phyloP scores from a whole-genome alignment of 1,284 basidiomycete species.

The Prillingera fragicola region DNA sequence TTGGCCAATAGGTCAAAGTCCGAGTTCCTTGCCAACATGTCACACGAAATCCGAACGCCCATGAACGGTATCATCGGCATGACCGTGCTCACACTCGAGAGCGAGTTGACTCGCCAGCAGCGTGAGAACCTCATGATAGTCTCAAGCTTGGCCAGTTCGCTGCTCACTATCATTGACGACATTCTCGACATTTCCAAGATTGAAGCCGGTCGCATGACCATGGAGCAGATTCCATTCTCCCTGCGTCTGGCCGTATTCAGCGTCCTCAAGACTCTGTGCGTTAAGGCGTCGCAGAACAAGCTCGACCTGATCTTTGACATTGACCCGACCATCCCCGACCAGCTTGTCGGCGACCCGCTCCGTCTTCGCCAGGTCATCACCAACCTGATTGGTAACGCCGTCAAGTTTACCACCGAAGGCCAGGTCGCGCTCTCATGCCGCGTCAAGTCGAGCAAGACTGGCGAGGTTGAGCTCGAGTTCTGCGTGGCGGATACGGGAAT shows the following conservation, averaged over 20 bases:
- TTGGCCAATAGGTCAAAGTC: slow-evolving; percentile 93
- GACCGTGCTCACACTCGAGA: slow-evolving; percentile 65
- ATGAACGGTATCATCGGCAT: slow-evolving; percentile 99
- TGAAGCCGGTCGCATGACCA: slow-evolving; percentile 98
- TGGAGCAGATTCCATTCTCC: slow-evolving; percentile 98
- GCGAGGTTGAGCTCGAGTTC: slow-evolving; percentile 86
- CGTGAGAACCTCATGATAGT: slow-evolving; percentile 95
- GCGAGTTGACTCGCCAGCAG: slow-evolving; percentile 86
- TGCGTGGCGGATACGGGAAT: slow-evolving; percentile 98
- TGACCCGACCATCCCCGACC: slow-evolving; percentile 91
- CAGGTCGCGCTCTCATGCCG: slow-evolving; percentile 86
- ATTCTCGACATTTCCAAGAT: slow-evolving; percentile 98
- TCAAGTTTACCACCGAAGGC: slow-evolving; percentile 92
- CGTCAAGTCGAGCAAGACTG: slow-evolving; percentile 60
- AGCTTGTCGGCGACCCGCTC: slow-evolving; percentile 93
- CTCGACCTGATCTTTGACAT: slow-evolving; percentile 96
- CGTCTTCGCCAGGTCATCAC: slow-evolving; percentile 77
- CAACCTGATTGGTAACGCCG: slow-evolving; percentile 82
- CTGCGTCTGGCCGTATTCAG: slow-evolving; percentile 93
- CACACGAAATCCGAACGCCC: slow-evolving; percentile 93
- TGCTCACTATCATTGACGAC: slow-evolving; percentile 96
- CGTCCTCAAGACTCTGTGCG: slow-evolving; percentile 96
- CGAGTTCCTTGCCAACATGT: slow-evolving; percentile 97
- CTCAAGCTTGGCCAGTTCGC: slow-evolving; percentile 84
- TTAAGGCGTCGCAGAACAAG: slow-evolving; percentile 95